A percentile compares a stretch with the other conserved stretches of the same genome.
Conservation (phyloP, 331 rosid species). For the Malus hybrid region DNA sequence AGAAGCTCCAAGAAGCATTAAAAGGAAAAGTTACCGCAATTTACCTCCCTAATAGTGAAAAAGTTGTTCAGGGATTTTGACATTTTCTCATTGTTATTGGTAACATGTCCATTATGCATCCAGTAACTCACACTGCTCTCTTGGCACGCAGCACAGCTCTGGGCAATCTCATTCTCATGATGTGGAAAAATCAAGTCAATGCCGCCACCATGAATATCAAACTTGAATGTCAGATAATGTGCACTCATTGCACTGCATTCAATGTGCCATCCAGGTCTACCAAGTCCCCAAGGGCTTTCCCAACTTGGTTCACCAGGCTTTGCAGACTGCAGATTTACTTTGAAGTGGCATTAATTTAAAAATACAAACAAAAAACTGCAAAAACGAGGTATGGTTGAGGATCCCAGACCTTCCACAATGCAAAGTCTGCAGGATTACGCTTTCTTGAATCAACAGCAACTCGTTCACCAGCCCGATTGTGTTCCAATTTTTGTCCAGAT, state of each 20-base stretch:
- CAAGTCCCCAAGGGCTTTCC: slow-evolving; percentile 97
- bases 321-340: slow-evolving; percentile 56
- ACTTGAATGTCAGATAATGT: slow-evolving; percentile 61
- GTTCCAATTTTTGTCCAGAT: slow-evolving; percentile 77
- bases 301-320: slow-evolving; percentile 94
- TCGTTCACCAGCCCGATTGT: slow-evolving; percentile 88
- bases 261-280: slow-evolving; percentile 98
- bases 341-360: slow-evolving; percentile 2
- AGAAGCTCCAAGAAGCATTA: slow-evolving; percentile 8
- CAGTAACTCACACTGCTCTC: slow-evolving; percentile 68
- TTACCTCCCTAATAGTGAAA: slow-evolving; percentile 90
- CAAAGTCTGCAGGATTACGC: slow-evolving; percentile 89
- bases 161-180: slow-evolving; percentile 97
- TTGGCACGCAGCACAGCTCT: slow-evolving; percentile 80
- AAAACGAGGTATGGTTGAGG: not conserved
- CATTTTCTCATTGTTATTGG: slow-evolving; percentile 88
- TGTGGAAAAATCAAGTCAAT: slow-evolving; percentile 95
- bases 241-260: slow-evolving; percentile 99
- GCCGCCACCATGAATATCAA: slow-evolving; percentile 98
- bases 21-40: not conserved
- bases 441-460: slow-evolving; percentile 88
- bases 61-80: slow-evolving; percentile 91
- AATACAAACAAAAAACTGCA: slow-evolving; percentile 1
- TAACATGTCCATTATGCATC: slow-evolving; percentile 98
- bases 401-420: slow-evolving; percentile 82